Conservation (phyloP, 306 rosid species). For the Lablab purpureus region DNA sequence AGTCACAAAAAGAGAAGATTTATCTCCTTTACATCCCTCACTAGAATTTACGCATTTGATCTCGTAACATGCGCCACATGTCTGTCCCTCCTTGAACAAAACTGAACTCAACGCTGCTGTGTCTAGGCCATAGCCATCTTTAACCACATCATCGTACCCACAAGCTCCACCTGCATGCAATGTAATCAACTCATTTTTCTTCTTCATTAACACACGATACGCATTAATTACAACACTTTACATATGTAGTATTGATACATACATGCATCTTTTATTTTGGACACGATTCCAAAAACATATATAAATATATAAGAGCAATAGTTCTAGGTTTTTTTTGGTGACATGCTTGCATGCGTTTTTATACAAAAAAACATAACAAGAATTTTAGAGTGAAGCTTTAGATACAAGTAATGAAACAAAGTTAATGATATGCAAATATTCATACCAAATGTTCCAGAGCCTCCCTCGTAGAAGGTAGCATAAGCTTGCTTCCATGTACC, state of each 20-base stretch:
- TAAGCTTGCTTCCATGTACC: constrained; percentile 74
- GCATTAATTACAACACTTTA: too few relatives aligned
- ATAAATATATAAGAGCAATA: too few relatives aligned
- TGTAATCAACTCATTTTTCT: background rate
- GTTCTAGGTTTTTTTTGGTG: too few relatives aligned
- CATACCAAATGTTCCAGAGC: constrained; percentile 66
- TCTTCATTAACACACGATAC: background rate
- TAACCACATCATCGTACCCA: constrained; percentile 76
- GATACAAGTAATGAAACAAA: background rate
- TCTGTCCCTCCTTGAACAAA: constrained; percentile 64
- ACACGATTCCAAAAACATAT: too few relatives aligned
- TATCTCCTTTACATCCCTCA: constrained; percentile 64
- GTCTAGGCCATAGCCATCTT: constrained; percentile 73
- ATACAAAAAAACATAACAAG: too few relatives aligned
- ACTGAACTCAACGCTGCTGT: constrained; percentile 75
- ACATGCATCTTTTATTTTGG: too few relatives aligned
- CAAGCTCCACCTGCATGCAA: constrained; percentile 76
- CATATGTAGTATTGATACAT: too few relatives aligned
- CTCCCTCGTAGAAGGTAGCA: constrained; percentile 84
- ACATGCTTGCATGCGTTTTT: too few relatives aligned
- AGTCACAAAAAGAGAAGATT: constrained; percentile 59
- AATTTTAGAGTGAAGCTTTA: background rate
- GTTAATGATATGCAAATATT: too few relatives aligned
- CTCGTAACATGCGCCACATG: constrained; percentile 83
- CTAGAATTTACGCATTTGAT: constrained; percentile 60